Evolutionary conservation across 2,329 filamentous ascomycete genomes (phyloP).

Genomic region (Alternaria brassicae): DNA sequence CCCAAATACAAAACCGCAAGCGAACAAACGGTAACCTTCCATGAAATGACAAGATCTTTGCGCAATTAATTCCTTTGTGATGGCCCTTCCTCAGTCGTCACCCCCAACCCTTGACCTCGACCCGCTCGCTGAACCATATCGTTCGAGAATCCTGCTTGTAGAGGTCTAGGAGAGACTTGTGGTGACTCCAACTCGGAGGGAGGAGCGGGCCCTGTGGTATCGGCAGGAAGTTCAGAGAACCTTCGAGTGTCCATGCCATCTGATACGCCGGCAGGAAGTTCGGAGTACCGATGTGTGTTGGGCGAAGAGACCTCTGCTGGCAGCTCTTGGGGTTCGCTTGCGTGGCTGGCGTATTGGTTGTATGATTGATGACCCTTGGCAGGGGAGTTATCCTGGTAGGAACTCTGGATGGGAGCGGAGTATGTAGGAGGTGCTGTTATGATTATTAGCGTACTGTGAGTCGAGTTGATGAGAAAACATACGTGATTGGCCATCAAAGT

Average conservation of each 20-base stretch:
- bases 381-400: conserved; percentile 19
- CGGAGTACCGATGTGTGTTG: conserved; percentile 23
- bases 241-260: conserved; percentile 13
- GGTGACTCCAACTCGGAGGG: conserved; percentile 31
- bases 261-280: conserved; percentile 32
- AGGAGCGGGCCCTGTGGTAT: not conserved
- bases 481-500: conserved; percentile 34
- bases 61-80: not conserved
- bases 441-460: conserved; percentile 12
- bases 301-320: conserved; percentile 18
- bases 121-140: conserved; percentile 19
- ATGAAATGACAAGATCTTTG: not conserved
- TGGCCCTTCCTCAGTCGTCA: conserved; percentile 10
- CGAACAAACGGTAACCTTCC: not conserved
- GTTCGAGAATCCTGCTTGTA: conserved; percentile 20
- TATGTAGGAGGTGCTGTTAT: conserved; percentile 37
- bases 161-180: conserved; percentile 23
- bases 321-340: conserved; percentile 28
- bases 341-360: conserved; percentile 25
- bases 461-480: conserved; percentile 1
- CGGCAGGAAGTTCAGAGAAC: conserved; percentile 33
- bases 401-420: conserved; percentile 27
- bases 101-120: conserved; percentile 17
- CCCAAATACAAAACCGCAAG: not conserved
- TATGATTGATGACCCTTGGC: conserved; percentile 22